phyloP scores from a whole-genome alignment of 768 basidiomycete genomes.

The Tephrocybe sp. region DNA sequence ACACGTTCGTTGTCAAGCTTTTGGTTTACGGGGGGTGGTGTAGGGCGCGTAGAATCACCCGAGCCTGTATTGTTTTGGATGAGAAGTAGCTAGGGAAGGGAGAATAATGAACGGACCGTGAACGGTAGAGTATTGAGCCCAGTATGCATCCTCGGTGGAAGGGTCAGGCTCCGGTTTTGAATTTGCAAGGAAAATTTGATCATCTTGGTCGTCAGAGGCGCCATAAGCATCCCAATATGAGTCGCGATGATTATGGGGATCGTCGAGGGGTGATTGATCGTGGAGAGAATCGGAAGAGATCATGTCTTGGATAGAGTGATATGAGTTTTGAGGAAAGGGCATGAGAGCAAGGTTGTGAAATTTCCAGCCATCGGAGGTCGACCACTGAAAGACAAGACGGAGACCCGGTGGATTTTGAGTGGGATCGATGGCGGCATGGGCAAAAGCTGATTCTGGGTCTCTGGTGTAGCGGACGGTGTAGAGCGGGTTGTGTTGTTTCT shows the following conservation, averaged over 20 bases:
- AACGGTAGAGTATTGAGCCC: constrained; percentile 69
- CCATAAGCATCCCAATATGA: constrained; percentile 72
- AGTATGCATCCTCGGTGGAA: constrained; percentile 61
- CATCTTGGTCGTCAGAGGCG: constrained; percentile 29
- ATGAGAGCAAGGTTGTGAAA: constrained; percentile 69
- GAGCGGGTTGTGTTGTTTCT: constrained; percentile 36
- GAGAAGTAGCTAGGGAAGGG: constrained; percentile 1
- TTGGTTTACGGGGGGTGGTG: constrained; percentile 32
- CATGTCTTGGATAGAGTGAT: constrained; percentile 28
- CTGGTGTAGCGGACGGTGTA: constrained; percentile 33
- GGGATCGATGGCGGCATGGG: constrained; percentile 56
- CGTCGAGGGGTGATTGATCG: constrained; percentile 22
- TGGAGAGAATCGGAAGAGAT: constrained; percentile 30
- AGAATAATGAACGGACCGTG: constrained; percentile 48
- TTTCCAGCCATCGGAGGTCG: constrained; percentile 51
- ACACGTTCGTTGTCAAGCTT: constrained; percentile 29
- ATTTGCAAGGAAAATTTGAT: constrained; percentile 13
- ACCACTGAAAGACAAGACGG: constrained; percentile 71
- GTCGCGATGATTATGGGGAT: constrained; percentile 45
- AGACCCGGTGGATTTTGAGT: constrained; percentile 31
- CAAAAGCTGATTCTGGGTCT: constrained; percentile 52
- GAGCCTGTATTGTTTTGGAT: constrained; percentile 44
- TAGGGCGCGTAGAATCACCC: constrained; percentile 70
- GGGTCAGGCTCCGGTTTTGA: constrained; percentile 20
- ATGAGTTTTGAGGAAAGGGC: constrained; percentile 58